Base-by-base conservation (phyloP, 495 filamentous ascomycete species). In the Neurospora terricola region DNA sequence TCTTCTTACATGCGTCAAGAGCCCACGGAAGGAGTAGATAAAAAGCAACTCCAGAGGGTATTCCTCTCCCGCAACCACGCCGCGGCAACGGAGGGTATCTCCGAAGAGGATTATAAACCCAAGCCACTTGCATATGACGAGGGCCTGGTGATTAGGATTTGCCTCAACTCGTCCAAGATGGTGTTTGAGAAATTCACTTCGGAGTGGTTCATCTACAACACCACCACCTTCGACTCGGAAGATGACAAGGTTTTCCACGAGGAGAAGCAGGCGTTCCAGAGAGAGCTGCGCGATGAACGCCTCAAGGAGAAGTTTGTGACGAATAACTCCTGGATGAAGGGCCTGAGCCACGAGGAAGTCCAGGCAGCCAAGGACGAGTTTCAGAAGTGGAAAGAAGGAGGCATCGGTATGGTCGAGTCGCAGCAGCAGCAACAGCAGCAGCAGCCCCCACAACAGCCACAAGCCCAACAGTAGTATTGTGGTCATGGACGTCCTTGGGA, bases 1-100 rank as follows among this genome's bases (percentile, higher is more conserved):
- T 93, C 93, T 48, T 92, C 94, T 11, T 99, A 91, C 82, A 90
- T 91, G 69, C 92, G 92, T 78, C 86, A 93, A 59, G 94, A 96
- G 72, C 92, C 91, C 7, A 99, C 96, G 16, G 96, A 99, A 81
- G 93, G 93, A 37, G 86, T 98, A 8, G 83, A 86, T 8, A 86
- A 90, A 48, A 85, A 85, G 8, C 86, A 87, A 27, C 85, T 96
- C 77, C 85, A 83, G 79, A 83, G 90, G 86, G 82, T 90, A 85
- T 66, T 93, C 85, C 85, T 96, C 12, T 88, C 90, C 75, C 91
- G 93, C 73, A 96, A 92, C 82, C 85, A 94, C 27, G 89, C 90
- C 0, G 82, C 86, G 21, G 86, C 87, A 71, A 80, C 82, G 40
- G 76, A 77, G 73, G 83, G 85, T 23, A 80, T 84, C 30, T 78